Percentiles rank a stretch among this genome's conserved stretches.
phyloP scores from a whole-genome alignment of 768 basidiomycete genomes.

The Mycena rebaudengoi region DNA sequence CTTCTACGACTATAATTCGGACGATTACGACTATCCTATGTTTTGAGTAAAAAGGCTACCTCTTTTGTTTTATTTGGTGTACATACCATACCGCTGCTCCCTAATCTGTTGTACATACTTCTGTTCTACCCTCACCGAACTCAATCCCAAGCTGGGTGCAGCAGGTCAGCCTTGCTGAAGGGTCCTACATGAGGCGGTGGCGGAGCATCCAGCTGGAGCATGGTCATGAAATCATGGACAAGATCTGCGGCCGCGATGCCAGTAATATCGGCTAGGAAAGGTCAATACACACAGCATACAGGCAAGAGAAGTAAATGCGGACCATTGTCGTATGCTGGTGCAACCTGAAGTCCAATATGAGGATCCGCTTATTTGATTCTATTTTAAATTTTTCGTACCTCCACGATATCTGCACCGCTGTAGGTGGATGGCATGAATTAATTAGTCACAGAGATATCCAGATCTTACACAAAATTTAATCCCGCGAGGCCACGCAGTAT shows the following conservation, averaged over 20 bases:
- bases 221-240: not conserved
- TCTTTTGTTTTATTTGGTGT: no score
- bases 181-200: conserved; percentile 4
- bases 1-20: not conserved
- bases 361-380: no score
- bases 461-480: conserved; percentile 66
- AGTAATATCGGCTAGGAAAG: not conserved
- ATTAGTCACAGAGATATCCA: no score
- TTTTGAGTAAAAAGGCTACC: no score
- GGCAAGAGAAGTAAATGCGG: not conserved
- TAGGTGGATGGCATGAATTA: no score
- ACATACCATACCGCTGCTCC: no score
- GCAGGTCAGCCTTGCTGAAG: not conserved
- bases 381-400: not conserved
- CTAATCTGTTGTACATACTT: no score
- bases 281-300: not conserved
- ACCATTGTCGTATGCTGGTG: conserved; percentile 4
- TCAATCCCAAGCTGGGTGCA: no score
- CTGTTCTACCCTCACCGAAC: no score
- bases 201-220: not conserved
- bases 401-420: conserved; percentile 4
- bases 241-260: not conserved
- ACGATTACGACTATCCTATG: conserved; percentile 5
- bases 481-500: conserved; percentile 69
- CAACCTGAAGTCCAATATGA: not conserved